These are phyloP conservation scores for Populus ilicifolia DNA, from an alignment of 345 rosid species.

Conservation along the genomic window DNA sequence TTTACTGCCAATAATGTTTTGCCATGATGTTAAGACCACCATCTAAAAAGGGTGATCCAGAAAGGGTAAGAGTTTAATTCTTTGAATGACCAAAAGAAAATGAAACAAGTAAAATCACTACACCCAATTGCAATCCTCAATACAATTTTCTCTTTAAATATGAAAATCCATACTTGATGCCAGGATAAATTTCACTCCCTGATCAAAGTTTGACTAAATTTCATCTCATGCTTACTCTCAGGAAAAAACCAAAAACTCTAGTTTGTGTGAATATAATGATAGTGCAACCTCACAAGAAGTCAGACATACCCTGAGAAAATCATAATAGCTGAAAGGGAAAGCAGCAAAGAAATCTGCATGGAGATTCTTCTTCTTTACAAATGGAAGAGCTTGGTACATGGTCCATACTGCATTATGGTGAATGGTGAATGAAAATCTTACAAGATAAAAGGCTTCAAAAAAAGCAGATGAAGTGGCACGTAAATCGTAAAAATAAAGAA, in stretches of 20 bases:
- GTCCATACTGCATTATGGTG: conserved; percentile 54
- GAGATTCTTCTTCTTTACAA: conserved; percentile 51
- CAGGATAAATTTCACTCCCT: background rate
- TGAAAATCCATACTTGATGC: background rate
- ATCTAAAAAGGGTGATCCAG: no score
- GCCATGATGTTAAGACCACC: no score
- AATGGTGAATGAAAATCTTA: conserved; percentile 4
- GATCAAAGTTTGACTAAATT: background rate
- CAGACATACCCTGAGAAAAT: conserved; percentile 51
- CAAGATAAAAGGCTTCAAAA: background rate
- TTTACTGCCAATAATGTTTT: no score
- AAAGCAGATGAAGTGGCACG: background rate
- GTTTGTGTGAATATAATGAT: no score
- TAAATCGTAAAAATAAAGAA: background rate
- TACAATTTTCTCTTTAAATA: no score
- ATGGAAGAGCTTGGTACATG: conserved; percentile 74
- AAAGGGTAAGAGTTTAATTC: no score
- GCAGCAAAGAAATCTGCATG: conserved; percentile 44
- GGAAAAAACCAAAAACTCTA: no score
- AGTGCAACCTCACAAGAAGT: conserved; percentile 2
- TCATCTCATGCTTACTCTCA: background rate
- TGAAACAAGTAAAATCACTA: no score
- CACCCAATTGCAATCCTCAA: no score
- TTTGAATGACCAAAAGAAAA: no score
- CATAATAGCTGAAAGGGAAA: conserved; percentile 59